A percentile compares a stretch with the other conserved stretches of the same genome.
These are phyloP conservation scores for Fusarium pseudocircinatum DNA, from an alignment of 2,329 filamentous ascomycete species.

Conservation along the genomic window DNA sequence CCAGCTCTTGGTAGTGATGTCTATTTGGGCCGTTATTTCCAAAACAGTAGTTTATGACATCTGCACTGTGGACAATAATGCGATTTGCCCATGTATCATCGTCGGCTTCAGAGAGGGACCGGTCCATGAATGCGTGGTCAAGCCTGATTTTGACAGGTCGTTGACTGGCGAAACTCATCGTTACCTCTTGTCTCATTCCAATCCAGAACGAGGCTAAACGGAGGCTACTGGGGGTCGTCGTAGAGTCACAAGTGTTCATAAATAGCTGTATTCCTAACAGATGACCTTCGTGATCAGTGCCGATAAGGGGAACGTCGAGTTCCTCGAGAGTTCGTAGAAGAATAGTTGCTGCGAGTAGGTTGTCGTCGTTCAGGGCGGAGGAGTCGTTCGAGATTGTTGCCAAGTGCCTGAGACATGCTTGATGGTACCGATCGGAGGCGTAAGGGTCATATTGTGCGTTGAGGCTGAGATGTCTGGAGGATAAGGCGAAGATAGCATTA, in stretches of 20 bases:
- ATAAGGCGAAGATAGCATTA: constrained; percentile 66
- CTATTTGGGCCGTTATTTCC: constrained; percentile 49
- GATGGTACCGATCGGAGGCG: constrained; percentile 62
- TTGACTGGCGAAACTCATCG: constrained; percentile 61
- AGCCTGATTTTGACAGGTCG: constrained; percentile 60
- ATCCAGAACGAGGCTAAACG: constrained; percentile 67
- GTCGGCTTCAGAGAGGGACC: constrained; percentile 56
- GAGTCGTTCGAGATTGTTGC: constrained; percentile 57
- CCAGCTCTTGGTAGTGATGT: constrained; percentile 55
- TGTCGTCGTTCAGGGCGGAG: constrained; percentile 57
- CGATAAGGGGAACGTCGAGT: constrained; percentile 54
- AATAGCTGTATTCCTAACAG: constrained; percentile 58
- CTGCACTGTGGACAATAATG: constrained; percentile 69
- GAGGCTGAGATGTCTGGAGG: constrained; percentile 62
- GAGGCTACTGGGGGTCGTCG: constrained; percentile 44
- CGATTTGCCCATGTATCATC: constrained; percentile 70
- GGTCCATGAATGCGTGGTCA: constrained; percentile 60
- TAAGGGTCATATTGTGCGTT: constrained; percentile 56
- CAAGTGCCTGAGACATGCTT: constrained; percentile 61
- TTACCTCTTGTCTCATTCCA: constrained; percentile 68
- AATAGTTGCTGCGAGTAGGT: constrained; percentile 64
- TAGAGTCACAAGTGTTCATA: constrained; percentile 53
- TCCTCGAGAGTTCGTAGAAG: constrained; percentile 68
- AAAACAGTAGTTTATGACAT: constrained; percentile 72
- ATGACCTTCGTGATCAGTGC: constrained; percentile 58